Evolutionary conservation across 2,329 filamentous ascomycete species (phyloP).

Genomic region (Huntiella moniliformis): DNA sequence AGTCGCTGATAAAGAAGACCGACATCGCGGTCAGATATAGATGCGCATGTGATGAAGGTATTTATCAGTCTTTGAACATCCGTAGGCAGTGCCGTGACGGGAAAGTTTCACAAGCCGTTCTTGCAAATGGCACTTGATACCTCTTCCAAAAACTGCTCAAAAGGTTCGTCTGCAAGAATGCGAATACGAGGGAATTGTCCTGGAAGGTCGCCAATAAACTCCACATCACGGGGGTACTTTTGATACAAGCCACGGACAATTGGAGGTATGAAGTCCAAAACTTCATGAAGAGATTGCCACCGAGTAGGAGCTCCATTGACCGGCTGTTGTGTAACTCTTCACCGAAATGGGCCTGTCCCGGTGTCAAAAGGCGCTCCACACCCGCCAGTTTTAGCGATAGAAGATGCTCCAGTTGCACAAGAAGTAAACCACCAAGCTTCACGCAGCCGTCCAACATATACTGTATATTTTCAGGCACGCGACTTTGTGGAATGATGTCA

Average conservation of each 20-base stretch:
- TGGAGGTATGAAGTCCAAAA: slow-evolving; percentile 26
- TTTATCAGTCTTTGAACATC: too few species aligned
- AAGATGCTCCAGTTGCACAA: slow-evolving; percentile 45
- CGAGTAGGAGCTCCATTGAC: slow-evolving; percentile 34
- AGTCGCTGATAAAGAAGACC: too few species aligned
- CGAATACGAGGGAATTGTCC: slow-evolving; percentile 30
- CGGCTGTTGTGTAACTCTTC: slow-evolving; percentile 22
- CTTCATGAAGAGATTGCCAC: slow-evolving; percentile 35
- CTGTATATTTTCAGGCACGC: slow-evolving; percentile 22
- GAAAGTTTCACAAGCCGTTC: slow-evolving; percentile 23
- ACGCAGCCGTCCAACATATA: slow-evolving; percentile 23
- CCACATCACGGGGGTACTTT: slow-evolving; percentile 22
- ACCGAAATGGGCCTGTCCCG: slow-evolving; percentile 14
- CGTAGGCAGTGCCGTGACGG: slow-evolving; percentile 22
- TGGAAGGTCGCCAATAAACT: slow-evolving; percentile 18
- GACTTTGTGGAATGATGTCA: slow-evolving; percentile 18
- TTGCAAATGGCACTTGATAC: slow-evolving; percentile 25
- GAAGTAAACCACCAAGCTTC: slow-evolving; percentile 31
- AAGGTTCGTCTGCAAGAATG: slow-evolving; percentile 23
- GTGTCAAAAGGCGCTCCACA: slow-evolving; percentile 23
- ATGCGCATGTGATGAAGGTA: too few species aligned
- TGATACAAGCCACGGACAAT: slow-evolving; percentile 17
- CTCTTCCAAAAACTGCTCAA: not conserved
- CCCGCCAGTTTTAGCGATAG: slow-evolving; percentile 46
- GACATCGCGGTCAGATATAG: too few species aligned